Percentiles rank a stretch among this genome's conserved stretches.
phyloP scores from a whole-genome alignment of 129 eudicot species.

The Flaveria sonorensis region DNA sequence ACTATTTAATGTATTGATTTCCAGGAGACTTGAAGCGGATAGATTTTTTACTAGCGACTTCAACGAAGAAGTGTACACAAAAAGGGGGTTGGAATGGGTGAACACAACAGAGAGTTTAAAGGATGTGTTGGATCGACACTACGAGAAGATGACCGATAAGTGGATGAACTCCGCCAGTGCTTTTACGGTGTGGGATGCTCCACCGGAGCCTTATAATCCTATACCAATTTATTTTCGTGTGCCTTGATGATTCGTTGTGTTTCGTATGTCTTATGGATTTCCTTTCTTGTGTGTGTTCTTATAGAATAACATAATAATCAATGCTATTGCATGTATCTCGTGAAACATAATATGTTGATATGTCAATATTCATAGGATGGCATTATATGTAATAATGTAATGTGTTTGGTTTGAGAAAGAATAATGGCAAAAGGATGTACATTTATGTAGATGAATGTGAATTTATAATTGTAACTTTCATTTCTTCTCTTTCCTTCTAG shows the following conservation, averaged over 20 bases:
- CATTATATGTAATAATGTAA: not conserved
- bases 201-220: slow-evolving; percentile 39
- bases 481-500: too few species aligned
- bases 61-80: slow-evolving; percentile 59
- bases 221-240: slow-evolving; percentile 60
- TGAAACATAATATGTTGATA: not conserved
- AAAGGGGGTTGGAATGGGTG: slow-evolving; percentile 68
- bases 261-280: slow-evolving; percentile 1
- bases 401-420: not conserved
- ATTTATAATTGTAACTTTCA: too few species aligned
- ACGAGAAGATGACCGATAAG: slow-evolving; percentile 27
- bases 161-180: slow-evolving; percentile 56
- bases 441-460: too few species aligned
- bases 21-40: slow-evolving; percentile 67
- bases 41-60: slow-evolving; percentile 61
- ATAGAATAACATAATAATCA: not conserved
- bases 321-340: not conserved
- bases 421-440: too few species aligned
- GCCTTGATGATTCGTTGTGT: slow-evolving; percentile 28
- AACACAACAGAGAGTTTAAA: slow-evolving; percentile 46
- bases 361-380: not conserved
- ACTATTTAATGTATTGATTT: not conserved
- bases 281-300: not conserved
- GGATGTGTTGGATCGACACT: slow-evolving; percentile 39
- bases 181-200: slow-evolving; percentile 66